phyloP scores from a whole-genome alignment of 2,329 filamentous ascomycete genomes.

The Elsinoe necatrix region DNA sequence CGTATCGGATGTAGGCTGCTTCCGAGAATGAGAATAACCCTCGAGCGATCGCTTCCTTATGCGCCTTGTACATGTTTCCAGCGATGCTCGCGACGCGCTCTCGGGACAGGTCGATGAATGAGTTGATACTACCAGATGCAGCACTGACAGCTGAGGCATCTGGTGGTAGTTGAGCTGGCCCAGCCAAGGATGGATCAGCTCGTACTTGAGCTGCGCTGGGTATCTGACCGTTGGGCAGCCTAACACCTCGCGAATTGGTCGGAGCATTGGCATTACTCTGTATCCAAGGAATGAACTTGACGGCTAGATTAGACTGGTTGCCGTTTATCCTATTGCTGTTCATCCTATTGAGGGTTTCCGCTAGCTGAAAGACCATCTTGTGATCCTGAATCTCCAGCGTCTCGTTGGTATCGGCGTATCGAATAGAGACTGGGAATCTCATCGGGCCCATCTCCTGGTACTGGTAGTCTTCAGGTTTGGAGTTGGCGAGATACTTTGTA shows the following conservation, averaged over 20 bases:
- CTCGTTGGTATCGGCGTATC: constrained; percentile 42
- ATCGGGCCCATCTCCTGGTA: constrained; percentile 62
- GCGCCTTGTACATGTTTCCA: constrained; percentile 43
- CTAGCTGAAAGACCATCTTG: constrained; percentile 56
- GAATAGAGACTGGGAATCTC: constrained; percentile 50
- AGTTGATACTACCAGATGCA: constrained; percentile 34
- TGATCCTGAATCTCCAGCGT: constrained; percentile 55
- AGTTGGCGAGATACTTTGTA: constrained; percentile 53
- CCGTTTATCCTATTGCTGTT: constrained; percentile 55
- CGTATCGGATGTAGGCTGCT: constrained; percentile 53
- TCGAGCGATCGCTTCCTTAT: constrained; percentile 45
- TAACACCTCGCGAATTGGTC: constrained; percentile 34
- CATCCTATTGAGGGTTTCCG: constrained; percentile 50
- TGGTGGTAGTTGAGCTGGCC: not conserved
- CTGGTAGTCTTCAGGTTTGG: constrained; percentile 52
- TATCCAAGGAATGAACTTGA: constrained; percentile 57
- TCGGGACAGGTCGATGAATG: constrained; percentile 29
- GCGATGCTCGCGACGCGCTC: constrained; percentile 30
- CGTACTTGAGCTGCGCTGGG: constrained; percentile 44
- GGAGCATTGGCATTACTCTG: constrained; percentile 50
- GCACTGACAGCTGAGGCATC: constrained; percentile 30
- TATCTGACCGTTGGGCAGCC: constrained; percentile 41
- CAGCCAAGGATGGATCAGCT: constrained; percentile 32
- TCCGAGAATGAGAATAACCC: constrained; percentile 59
- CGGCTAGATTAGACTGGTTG: constrained; percentile 39